Evolutionary conservation across 441 rosid genomes (phyloP).

Genomic region (Eutrema salsugineum): DNA sequence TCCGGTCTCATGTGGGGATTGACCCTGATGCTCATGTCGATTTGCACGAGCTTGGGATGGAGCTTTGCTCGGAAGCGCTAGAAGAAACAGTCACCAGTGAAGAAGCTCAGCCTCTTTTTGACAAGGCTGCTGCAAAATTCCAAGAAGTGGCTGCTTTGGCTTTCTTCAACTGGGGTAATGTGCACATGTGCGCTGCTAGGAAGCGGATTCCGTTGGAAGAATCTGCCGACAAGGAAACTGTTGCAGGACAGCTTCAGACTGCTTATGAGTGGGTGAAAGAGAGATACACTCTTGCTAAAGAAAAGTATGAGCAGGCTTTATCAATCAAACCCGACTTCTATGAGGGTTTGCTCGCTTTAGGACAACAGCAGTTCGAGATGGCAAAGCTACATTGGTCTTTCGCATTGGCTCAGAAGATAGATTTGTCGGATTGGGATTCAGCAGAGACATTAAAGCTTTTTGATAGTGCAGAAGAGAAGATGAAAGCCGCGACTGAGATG

Average conservation of each 20-base stretch:
- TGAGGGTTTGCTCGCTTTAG: background rate
- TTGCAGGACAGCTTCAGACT: constrained; percentile 60
- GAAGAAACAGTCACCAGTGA: constrained; percentile 94
- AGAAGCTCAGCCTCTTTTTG: constrained; percentile 80
- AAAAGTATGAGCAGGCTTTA: background rate
- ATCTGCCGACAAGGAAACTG: constrained; percentile 60
- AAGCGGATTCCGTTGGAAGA: constrained; percentile 93
- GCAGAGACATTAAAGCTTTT: background rate
- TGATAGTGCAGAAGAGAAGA: background rate
- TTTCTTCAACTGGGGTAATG: constrained; percentile 96
- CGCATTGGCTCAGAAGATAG: background rate
- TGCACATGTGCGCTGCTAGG: constrained; percentile 97
- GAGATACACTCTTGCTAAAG: too few relatives aligned
- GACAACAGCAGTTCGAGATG: background rate
- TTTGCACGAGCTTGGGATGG: constrained; percentile 95
- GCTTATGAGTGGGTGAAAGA: constrained; percentile 57
- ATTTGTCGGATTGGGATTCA: background rate
- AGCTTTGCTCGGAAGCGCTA: constrained; percentile 89
- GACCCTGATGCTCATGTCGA: constrained; percentile 96
- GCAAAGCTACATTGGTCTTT: background rate
- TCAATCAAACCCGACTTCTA: background rate
- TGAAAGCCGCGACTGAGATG: background rate
- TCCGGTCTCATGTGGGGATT: constrained; percentile 80
- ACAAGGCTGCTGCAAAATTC: constrained; percentile 84
- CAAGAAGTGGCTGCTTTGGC: constrained; percentile 97